These are phyloP conservation scores for Ceratorhiza oryzae-sativae DNA, from an alignment of 1,284 basidiomycete genomes.

Conservation along the genomic window DNA sequence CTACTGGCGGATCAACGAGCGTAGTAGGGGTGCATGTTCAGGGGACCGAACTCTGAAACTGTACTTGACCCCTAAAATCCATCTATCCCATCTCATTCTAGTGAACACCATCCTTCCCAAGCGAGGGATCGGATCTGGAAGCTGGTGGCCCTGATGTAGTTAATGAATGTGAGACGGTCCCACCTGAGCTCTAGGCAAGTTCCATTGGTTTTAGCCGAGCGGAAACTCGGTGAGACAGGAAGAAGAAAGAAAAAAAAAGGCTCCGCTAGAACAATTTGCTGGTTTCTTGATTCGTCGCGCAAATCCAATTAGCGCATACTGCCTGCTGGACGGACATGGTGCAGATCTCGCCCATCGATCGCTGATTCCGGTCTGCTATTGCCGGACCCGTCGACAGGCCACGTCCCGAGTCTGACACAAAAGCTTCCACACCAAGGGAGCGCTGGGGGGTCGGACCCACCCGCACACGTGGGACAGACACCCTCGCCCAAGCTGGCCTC, in stretches of 20 bases:
- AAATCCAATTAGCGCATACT: neutral
- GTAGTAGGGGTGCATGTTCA: neutral
- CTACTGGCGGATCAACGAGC: slow-evolving; percentile 20
- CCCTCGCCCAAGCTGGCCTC: neutral
- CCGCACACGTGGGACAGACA: slow-evolving; percentile 14
- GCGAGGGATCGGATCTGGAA: neutral
- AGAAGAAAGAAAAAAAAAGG: neutral
- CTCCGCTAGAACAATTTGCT: neutral
- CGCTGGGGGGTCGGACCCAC: neutral
- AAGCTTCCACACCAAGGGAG: slow-evolving; percentile 9
- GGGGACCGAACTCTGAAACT: slow-evolving; percentile 3
- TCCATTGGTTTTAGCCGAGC: neutral
- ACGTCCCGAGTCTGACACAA: neutral
- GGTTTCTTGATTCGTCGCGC: neutral
- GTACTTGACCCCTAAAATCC: neutral
- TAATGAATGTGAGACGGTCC: neutral
- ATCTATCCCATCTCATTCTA: neutral
- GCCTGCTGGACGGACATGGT: neutral
- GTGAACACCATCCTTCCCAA: neutral
- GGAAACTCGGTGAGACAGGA: neutral
- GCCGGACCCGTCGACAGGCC: slow-evolving; percentile 8
- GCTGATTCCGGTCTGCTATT: slow-evolving; percentile 8
- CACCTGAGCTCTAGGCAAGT: neutral
- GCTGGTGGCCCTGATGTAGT: neutral
- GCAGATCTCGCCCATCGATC: slow-evolving; percentile 25